phyloP scores from a whole-genome alignment of 2,329 filamentous ascomycete species.

The Xylaria sp. region DNA sequence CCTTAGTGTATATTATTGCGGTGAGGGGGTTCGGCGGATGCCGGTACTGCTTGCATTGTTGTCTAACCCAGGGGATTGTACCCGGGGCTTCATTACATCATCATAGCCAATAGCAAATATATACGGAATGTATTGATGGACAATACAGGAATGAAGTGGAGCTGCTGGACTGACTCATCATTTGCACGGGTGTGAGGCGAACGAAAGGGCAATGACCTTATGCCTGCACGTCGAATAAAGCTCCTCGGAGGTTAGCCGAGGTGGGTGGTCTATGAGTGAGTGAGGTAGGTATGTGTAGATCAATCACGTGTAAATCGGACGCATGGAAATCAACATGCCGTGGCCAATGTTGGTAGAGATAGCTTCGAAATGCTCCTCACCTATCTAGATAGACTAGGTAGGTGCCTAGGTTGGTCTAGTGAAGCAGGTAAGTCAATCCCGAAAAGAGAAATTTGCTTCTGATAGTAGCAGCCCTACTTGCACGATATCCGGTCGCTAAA shows the following conservation, averaged over 20 bases:
- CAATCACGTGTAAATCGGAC: slow-evolving; percentile 10
- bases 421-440: neutral
- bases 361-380: too few relatives aligned
- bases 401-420: neutral
- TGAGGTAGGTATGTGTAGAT: neutral
- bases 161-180: neutral
- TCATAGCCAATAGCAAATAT: neutral
- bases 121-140: neutral
- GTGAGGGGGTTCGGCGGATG: neutral
- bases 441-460: neutral
- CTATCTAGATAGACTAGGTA: neutral
- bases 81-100: slow-evolving; percentile 15
- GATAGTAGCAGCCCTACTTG: neutral
- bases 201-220: neutral
- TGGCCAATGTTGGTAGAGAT: too few relatives aligned
- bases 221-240: neutral
- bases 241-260: neutral
- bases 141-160: neutral
- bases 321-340: neutral
- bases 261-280: neutral
- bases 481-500: neutral
- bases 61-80: neutral
- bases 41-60: neutral
- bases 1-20: slow-evolving; percentile 7
- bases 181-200: slow-evolving; percentile 2